Evolutionary conservation across 257 asterid species (phyloP).

Genomic region (Rhazya stricta): DNA sequence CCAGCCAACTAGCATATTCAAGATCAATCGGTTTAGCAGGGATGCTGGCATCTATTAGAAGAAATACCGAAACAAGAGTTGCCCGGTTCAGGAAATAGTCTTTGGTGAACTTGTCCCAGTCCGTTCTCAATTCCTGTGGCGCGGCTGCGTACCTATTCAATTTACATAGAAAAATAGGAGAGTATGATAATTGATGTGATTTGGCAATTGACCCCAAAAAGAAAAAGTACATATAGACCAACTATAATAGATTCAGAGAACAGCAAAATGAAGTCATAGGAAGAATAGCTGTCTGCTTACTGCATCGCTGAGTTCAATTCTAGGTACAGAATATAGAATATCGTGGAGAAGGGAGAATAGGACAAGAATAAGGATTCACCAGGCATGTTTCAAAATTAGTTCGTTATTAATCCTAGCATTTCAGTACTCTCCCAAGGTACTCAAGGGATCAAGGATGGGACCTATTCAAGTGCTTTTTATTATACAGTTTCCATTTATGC

Average conservation of each 20-base stretch:
- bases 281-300: not conserved
- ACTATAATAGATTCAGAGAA: not conserved
- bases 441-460: not conserved
- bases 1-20: conserved; percentile 94
- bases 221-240: not conserved
- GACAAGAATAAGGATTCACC: not conserved
- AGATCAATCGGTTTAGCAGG: conserved; percentile 87
- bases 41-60: conserved; percentile 92
- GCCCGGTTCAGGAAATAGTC: conserved; percentile 86
- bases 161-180: not conserved
- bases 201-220: no score
- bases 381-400: not conserved
- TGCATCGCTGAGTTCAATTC: not conserved
- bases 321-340: not conserved
- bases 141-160: conserved; percentile 79
- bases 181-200: not conserved
- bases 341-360: not conserved
- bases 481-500: not conserved
- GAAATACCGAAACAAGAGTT: conserved; percentile 95
- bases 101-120: conserved; percentile 89
- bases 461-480: no score
- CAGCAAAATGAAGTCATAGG: not conserved
- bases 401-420: not conserved
- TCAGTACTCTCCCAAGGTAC: not conserved
- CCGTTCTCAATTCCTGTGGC: conserved; percentile 82